Evolutionary conservation across 495 filamentous ascomycete genomes (phyloP), one percentile per base, ranked within the genome.

Genomic region (Clavariopsis aquatica): DNA sequence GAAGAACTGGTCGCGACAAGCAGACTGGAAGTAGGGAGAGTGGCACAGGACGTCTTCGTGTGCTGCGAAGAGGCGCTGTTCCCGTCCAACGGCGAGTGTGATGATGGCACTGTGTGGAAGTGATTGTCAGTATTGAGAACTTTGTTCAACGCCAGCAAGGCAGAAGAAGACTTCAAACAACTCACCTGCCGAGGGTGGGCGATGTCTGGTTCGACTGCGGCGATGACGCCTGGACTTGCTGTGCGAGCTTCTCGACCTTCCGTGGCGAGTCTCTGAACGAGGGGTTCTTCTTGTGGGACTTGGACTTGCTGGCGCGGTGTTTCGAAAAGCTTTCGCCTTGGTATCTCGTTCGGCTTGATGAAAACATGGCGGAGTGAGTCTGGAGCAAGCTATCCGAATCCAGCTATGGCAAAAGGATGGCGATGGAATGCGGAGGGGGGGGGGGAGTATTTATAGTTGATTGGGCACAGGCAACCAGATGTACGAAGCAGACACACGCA

Each of bases 31-130:
- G 82, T 87, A 94, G 13, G 91, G 84, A 24, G 90, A 91, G 60
- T 82, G 75, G 77, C 80, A 80, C 49, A 97, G 87, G 68, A 96
- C 84, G 71, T 92, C 87, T 78, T 92, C 89, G 75, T 96, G 93
- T 23, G 91, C 91, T 36, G 91, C 91, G 78, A 97, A 97, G 73
- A 95, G 88, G 19, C 90, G 84, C 69, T 88, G 83, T 59, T 90
- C 85, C 12, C 82, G 83, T 6, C 93, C 93, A 68, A 96, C 85
- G 66, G 84, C 80, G 66, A 96, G 81, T 52, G 90, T 93, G 65
- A 96, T 82, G 64, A 96, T 87, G 53, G 89, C 80, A 15, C 89
- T 88, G 71, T n/a, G 83, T 84, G 69, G 84, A 60, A 22, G 23
- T 51, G 12, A 54, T 72, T 27, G 49, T 52, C 34, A 61, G 55